Base-by-base conservation (phyloP, 2,329 filamentous ascomycete genomes). In the Nemania abortiva region DNA sequence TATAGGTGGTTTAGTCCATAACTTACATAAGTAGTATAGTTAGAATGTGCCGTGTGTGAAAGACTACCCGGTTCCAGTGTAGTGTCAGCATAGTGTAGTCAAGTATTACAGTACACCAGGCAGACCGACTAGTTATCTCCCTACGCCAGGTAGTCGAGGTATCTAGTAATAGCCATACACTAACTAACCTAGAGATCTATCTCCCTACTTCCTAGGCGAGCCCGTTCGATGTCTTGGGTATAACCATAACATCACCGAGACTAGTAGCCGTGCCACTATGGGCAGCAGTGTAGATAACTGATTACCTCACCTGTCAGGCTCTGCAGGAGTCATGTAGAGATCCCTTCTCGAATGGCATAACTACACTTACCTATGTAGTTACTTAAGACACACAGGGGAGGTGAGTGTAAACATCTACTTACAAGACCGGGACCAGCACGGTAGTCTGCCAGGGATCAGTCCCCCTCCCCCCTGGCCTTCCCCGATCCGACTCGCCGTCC, bases 381-480 rank as follows among this genome's bases (percentile, higher is more conserved):
- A 37, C 11, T 37, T 2, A 20, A 13, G 52, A 27, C 29, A 55
- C 31, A 31, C 54, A 31, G 37, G 54, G 54, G 18, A 24, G 11
- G 27, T n/a, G 49, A 20, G 49, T 13, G 29, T 34, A 29, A 52
- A 29, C 29, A 52, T 15, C 52, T 18, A 34, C 52, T 37, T 37
- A 34, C 13, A 10, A 13, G n/a, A 34, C 22, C 47, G 37, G 54
- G 47, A 20, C 54, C 20, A 18, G 29, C 34, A 60, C 52, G 55
- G 55, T 50, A 49, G 15, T 39, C 53, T 22, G 39, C 56, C 60
- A 52, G 50, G 65, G 56, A 49, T 65, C 58, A 15, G 42, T 60
- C 47, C 65, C 65, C 65, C 56, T 50, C 37, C 27, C 61, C 49
- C 59, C 55, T 56, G 24, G 49, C 52, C 27, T 58, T 39, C 60